Base-by-base conservation (phyloP, 2,329 filamentous ascomycete genomes). In the Hymenoscyphus occultus region DNA sequence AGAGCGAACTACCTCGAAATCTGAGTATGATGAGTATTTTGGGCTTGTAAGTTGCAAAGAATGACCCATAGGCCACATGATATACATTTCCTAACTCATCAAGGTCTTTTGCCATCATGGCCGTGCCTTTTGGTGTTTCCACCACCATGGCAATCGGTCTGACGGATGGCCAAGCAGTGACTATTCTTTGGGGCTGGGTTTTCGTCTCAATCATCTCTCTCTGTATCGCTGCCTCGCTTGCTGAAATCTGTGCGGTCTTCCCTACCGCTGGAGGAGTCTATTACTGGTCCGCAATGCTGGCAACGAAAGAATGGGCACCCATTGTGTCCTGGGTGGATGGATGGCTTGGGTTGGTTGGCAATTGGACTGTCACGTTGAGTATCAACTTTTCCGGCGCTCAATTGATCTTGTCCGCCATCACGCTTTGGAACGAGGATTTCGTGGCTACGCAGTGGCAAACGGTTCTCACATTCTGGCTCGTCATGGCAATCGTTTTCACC, bases 331-430 rank as follows among this genome's bases (percentile, higher is more conserved):
- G 88, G 80, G 84, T 90, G 35, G 89, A 88, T 5, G 89, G 89
- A 14, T 91, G 89, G 88, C 74, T 90, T 63, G 90, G 87, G 0
- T 79, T 91, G 0, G 87, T 91, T 1, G 89, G 89, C 0, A 91
- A 91, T 74, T 91, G 88, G 88, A 91, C 88, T 32, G 80, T 82
- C 19, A 81, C 80, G 0, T 76, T 86, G 19, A 84, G 81, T 48
- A 91, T 92, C 77, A 90, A 90, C 74, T 92, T 92, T 73, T 85
- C 83, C 6, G 92, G 90, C 3, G 90, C 87, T 0, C 85, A 92
- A 65, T 64, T 90, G 31, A 86, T 90, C 64, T 79, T 91, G 22
- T 86, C 82, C 60, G 87, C 88, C 1, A 89, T 91, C 67, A 82
- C 84, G n/a, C 78, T 91, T 0, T 91, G 86, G 83, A 79, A 88